Base-by-base conservation (phyloP, 139 green algal genomes). In the Klebsormidium nitens region DNA sequence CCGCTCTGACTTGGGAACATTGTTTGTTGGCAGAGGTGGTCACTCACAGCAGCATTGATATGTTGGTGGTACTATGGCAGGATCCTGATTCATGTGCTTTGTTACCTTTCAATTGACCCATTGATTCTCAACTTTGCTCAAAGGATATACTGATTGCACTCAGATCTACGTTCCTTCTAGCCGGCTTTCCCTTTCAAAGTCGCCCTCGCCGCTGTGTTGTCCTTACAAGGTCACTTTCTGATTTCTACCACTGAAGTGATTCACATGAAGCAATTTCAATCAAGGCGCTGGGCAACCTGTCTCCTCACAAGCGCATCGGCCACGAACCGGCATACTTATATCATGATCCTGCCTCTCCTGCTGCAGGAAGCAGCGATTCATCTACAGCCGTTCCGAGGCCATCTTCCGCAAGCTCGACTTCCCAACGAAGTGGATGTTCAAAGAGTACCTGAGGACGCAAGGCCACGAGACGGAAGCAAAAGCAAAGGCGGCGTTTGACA, bases 331-430 rank as follows among this genome's bases (percentile, higher is more conserved):
- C 40, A 29, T 40, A 31, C 29, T 62, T 34, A 67, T 8, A 31
- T 32, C 17, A 63, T 26, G 32, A 59, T 52, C 26, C 32, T 62
- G 59, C 32, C 6, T 61, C 52, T 61, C 6, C 60, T 35, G 1
- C 29, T 79, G 50, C 48, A 6, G 72, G 50, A 79, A 78, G 66
- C 72, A 79, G 66, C 57, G 50, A 31, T 79, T 79, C 70, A n/a
- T 73, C 29, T 77, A 66, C 32, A 63, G 34, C 35, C n/a, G 39
- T 35, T 32, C 5, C 23, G 72, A 76, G 39, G 32, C 35, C 2
- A 40, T 23, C 19, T 78, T 79, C 23, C 35, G 60, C 19, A 79
- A 79, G 55, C 65, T 79, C 11, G 4, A 17, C 23, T 79, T 70
- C 5, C 72, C 72, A 32, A 46, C 46, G 31, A 79, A 79, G 64